These are phyloP conservation scores for California macrophylla DNA, from an alignment of 441 rosid species.

Conservation along the genomic window DNA sequence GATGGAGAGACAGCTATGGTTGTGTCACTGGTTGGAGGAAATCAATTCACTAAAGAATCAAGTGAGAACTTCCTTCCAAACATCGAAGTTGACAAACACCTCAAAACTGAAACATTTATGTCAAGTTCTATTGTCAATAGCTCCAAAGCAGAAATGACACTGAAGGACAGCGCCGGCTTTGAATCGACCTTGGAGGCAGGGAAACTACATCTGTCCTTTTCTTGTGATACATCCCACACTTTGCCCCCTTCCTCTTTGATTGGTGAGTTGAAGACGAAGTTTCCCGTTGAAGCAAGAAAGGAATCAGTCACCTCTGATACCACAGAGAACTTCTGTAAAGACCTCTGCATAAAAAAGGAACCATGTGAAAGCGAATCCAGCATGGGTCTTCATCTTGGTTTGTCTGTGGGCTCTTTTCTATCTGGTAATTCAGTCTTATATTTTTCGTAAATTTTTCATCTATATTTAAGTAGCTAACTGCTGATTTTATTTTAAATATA, in stretches of 20 bases:
- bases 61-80: slow-evolving; percentile 29
- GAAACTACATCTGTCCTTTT: slow-evolving; percentile 41
- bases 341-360: slow-evolving; percentile 15
- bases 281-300: slow-evolving; percentile 25
- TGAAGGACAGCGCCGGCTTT: slow-evolving; percentile 25
- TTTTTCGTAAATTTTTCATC: not conserved
- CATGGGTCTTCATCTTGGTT: slow-evolving; percentile 42
- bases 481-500: slow-evolving; percentile 2
- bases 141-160: slow-evolving; percentile 22
- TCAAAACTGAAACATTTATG: slow-evolving; percentile 20
- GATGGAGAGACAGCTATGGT: slow-evolving; percentile 92
- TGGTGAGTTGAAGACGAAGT: slow-evolving; percentile 30
- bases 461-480: not conserved
- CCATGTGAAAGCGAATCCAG: slow-evolving; percentile 28
- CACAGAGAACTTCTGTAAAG: slow-evolving; percentile 26
- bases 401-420: slow-evolving; percentile 30
- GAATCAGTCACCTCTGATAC: slow-evolving; percentile 25
- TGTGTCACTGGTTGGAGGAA: slow-evolving; percentile 63
- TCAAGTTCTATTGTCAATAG: slow-evolving; percentile 25
- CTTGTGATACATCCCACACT: slow-evolving; percentile 34
- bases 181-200: slow-evolving; percentile 26
- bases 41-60: slow-evolving; percentile 35
- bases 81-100: slow-evolving; percentile 30
- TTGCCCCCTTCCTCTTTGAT: slow-evolving; percentile 25
- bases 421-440: slow-evolving; percentile 26